A percentile compares a stretch with the other conserved stretches of the same genome.
Evolutionary conservation across 2,329 filamentous ascomycete genomes (phyloP).

Genomic region (Scytalidium sp.): DNA sequence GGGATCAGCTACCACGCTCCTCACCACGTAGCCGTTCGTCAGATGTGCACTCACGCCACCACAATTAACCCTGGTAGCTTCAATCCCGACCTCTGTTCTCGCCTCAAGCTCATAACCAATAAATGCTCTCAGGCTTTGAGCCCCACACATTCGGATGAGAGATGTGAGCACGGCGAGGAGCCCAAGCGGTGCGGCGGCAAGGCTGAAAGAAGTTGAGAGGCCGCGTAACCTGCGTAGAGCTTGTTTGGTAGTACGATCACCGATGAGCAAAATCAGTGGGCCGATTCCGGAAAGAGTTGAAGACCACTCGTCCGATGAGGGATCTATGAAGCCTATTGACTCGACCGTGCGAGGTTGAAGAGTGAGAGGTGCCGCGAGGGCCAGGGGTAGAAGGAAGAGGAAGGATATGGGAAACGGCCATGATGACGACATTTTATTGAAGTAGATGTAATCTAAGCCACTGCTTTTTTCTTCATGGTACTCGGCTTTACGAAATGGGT

Average conservation of each 20-base stretch:
- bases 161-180: constrained; percentile 6
- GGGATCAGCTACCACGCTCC: constrained; percentile 5
- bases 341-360: constrained; percentile 1
- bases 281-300: constrained; percentile 7
- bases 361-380: too few relatives aligned
- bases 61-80: constrained; percentile 9
- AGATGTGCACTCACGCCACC: constrained; percentile 7
- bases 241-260: constrained; percentile 9
- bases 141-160: constrained; percentile 8
- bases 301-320: constrained; percentile 8
- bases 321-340: constrained; percentile 6
- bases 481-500: too few relatives aligned
- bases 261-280: constrained; percentile 7
- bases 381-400: too few relatives aligned
- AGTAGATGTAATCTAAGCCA: too few relatives aligned
- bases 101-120: constrained; percentile 11
- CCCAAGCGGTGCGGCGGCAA: constrained; percentile 6
- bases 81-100: constrained; percentile 6
- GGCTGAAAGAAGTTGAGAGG: constrained; percentile 4
- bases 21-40: constrained; percentile 7
- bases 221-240: constrained; percentile 6
- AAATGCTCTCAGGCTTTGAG: constrained; percentile 4
- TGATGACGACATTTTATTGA: too few relatives aligned
- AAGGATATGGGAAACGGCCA: too few relatives aligned
- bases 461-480: too few relatives aligned